Evolutionary conservation across 495 filamentous ascomycete genomes (phyloP), one percentile per base, ranked within the genome.

Genomic region (Lasiosphaeria hispida): DNA sequence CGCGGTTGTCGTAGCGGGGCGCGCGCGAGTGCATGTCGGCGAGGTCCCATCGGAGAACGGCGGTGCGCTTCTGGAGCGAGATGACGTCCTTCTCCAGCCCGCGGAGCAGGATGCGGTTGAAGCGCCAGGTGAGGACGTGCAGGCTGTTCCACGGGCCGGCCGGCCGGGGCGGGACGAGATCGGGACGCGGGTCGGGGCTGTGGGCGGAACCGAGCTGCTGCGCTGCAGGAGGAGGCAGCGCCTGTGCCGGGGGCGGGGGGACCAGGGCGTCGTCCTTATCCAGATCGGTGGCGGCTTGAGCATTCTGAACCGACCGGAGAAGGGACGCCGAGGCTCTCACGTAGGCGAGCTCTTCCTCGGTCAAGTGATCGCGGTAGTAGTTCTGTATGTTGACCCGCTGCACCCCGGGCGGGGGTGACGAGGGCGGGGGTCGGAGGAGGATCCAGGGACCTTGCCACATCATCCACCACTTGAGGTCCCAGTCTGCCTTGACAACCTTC

Each of bases 1-100:
- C 8, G 18, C 9, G 55, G 45, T 30, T 57, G 18, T 41, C 48
- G 35, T 57, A 57, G 45, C 35, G 48, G 15, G 17, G 2, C 33
- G 48, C 30, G 10, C 19, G 23, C 10, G 19, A 3, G 48, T 51
- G 48, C 19, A 51, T 47, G 4, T 47, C 43, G 43, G 43, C 43
- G 1, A 47, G 43, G 18, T 47, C 43, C 43, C 43, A 47, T 3
- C 43, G n/a, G 13, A 47, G 11, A 2, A 47, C 43, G 11, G 43
- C n/a, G 43, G n/a, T 14, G 1, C 17, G 43, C 18, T 47, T 47
- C 43, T 47, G 43, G 1, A 47, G 17, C 9, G 43, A 1, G 17
- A 35, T 51, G 9, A 51, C 35, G 48, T 35, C 48, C n/a, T 51
- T 34, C 35, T 36, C 19, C 7, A 51, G 19, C 9, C 48, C 48